These are phyloP conservation scores for Triticum urartu DNA, from an alignment of 176 grass and related monocot genomes.

Conservation along the genomic window DNA sequence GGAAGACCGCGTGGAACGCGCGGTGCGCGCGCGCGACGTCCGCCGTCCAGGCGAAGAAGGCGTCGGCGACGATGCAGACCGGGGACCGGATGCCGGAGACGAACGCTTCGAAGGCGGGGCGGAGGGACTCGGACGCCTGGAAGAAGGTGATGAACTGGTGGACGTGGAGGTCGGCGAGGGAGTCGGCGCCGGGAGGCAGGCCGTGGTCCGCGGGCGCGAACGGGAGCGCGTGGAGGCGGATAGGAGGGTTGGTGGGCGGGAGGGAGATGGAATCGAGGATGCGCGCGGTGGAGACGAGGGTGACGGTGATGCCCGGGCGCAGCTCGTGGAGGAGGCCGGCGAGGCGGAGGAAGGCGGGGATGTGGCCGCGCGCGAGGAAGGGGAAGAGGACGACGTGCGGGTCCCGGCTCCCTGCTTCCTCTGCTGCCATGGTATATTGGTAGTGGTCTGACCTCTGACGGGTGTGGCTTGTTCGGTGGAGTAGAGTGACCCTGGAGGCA, in stretches of 20 bases:
- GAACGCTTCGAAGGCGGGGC: slow-evolving; percentile 51
- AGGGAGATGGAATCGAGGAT: slow-evolving; percentile 10
- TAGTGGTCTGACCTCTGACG: too few species aligned
- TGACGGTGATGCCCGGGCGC: slow-evolving; percentile 28
- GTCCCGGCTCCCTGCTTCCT: not conserved
- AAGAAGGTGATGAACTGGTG: slow-evolving; percentile 57
- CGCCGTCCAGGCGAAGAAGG: slow-evolving; percentile 59
- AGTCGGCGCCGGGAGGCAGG: slow-evolving; percentile 41
- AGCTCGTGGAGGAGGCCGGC: slow-evolving; percentile 35
- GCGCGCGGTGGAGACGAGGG: slow-evolving; percentile 29
- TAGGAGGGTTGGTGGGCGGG: not conserved
- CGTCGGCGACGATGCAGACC: slow-evolving; percentile 52
- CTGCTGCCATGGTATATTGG: slow-evolving; percentile 8
- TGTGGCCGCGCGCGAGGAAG: slow-evolving; percentile 48
- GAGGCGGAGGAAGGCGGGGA: slow-evolving; percentile 47
- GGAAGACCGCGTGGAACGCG: slow-evolving; percentile 46
- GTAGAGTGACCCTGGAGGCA: not conserved
- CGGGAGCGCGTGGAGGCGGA: slow-evolving; percentile 44
- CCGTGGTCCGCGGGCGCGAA: slow-evolving; percentile 51
- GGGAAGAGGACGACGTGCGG: slow-evolving; percentile 41
- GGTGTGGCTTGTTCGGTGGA: not conserved
- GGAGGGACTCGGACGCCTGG: slow-evolving; percentile 50
- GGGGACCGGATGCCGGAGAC: slow-evolving; percentile 23
- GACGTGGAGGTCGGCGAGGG: slow-evolving; percentile 40
- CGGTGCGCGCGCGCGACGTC: slow-evolving; percentile 34